Base-by-base conservation (phyloP, 164 flowering plant species). In the Stephania cephalantha region DNA sequence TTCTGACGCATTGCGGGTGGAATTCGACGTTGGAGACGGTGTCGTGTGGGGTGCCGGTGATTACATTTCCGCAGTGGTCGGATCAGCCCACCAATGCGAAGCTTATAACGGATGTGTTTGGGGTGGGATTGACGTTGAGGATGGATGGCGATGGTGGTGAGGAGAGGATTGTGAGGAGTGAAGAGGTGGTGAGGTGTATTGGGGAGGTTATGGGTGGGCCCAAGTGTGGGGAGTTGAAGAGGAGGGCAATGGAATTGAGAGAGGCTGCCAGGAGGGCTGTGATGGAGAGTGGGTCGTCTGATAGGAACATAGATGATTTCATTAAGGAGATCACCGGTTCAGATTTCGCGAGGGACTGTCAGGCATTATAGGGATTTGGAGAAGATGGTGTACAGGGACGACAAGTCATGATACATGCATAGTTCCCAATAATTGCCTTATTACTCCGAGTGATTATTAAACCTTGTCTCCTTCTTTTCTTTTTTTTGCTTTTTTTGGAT, bases 1-100 rank as follows among this genome's bases (percentile, higher is more conserved):
- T 90, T 67, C 63, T 90, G 71, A 89, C 91, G 0, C 97, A 92
- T 74, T 92, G 97, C 65, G 97, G 95, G 0, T 92, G 97, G 97
- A 92, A 92, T 80, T 92, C 94, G 20, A 73, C 91, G 1, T 67
- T 88, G 81, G 97, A 92, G 81, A 78, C 85, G 0, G 70, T 88
- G 4, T n/a, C 86, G 5, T 80, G 81, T 0, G 93, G 95, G 9
- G 78, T 88, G 55, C 92, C 92, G 12, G 82, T 90, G 53, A 78
- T 87, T 65, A 81, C 85, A 2, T 85, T 89, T 66, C 95, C 97
- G 0, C 86, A 82, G 35, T 90, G 90, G 89, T 88, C 91, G 0
- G 97, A 92, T 63, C 97, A 91, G 77, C 84, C 84, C 3, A 88
- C 89, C 11, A 77, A 90, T 71, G 90, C 90, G 4, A 85, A 82